These are phyloP conservation scores for Lentinula sp. DNA, from an alignment of 768 basidiomycete genomes.

Conservation along the genomic window DNA sequence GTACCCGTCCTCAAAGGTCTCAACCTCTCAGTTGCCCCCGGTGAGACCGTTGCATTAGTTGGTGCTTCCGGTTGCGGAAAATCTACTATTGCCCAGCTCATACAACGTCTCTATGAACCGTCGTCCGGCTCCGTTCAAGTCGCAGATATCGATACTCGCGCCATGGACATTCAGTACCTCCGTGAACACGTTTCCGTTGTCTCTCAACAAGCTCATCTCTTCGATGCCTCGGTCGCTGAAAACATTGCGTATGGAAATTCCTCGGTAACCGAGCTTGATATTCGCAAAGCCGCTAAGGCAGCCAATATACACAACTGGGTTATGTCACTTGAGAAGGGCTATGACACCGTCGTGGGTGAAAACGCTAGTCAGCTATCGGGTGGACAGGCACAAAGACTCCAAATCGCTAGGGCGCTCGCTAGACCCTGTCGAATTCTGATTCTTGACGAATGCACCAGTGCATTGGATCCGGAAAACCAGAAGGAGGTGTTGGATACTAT, in stretches of 20 bases:
- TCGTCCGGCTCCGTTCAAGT: conserved; percentile 55
- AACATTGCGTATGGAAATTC: conserved; percentile 82
- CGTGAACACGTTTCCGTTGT: conserved; percentile 84
- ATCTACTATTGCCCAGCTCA: conserved; percentile 78
- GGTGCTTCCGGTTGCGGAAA: conserved; percentile 92
- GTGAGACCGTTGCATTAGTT: conserved; percentile 87
- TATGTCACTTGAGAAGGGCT: conserved; percentile 70
- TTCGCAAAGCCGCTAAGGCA: conserved; percentile 63
- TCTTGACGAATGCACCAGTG: conserved; percentile 93
- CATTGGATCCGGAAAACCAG: conserved; percentile 83
- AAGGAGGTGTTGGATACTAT: conserved; percentile 77
- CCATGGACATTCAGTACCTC: conserved; percentile 70
- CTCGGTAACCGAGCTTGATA: conserved; percentile 43
- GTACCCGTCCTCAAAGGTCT: conserved; percentile 60
- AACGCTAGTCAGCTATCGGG: conserved; percentile 90
- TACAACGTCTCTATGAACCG: conserved; percentile 75
- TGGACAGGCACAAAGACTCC: conserved; percentile 90
- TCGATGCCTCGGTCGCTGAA: conserved; percentile 80
- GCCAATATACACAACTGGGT: conserved; percentile 90
- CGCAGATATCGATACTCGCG: conserved; percentile 41
- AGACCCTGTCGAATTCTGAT: conserved; percentile 69
- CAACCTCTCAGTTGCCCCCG: conserved; percentile 62
- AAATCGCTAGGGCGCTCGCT: conserved; percentile 88
- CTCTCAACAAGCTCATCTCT: conserved; percentile 81
- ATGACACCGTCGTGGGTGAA: conserved; percentile 85